Conservation (phyloP, 306 rosid species). For the Cucurbita pepo region DNA sequence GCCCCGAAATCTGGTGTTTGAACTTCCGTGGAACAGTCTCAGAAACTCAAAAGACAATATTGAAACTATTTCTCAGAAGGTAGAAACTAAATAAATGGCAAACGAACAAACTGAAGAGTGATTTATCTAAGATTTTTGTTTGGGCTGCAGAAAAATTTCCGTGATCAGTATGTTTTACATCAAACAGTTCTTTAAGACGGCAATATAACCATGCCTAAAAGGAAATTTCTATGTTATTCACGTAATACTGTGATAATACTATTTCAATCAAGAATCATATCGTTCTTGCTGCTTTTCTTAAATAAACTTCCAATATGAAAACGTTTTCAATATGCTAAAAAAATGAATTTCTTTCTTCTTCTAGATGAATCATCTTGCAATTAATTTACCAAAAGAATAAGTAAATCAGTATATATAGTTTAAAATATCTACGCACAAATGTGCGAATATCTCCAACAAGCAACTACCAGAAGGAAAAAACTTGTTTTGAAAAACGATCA, state of each 20-base stretch:
- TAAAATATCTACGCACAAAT: background rate
- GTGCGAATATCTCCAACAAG: background rate
- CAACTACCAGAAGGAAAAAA: no score
- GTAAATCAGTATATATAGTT: background rate
- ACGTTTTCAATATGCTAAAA: background rate
- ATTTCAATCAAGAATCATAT: background rate
- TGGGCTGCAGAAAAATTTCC: background rate
- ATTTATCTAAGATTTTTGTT: background rate
- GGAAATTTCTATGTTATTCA: background rate
- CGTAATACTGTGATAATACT: background rate
- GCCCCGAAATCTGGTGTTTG: background rate
- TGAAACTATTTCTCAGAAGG: background rate
- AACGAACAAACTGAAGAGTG: background rate
- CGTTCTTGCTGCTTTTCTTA: background rate
- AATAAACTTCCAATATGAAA: background rate
- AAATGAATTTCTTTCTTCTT: background rate
- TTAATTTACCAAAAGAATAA: background rate
- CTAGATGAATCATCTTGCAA: background rate
- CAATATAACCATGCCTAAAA: background rate
- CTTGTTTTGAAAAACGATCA: no score
- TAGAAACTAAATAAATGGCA: background rate
- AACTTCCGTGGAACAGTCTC: background rate
- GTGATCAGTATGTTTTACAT: background rate
- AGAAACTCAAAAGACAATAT: background rate
- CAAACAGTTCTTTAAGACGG: background rate